Base-by-base conservation (phyloP, 1,284 basidiomycete genomes). In the Uromyces viciae-fabae region DNA sequence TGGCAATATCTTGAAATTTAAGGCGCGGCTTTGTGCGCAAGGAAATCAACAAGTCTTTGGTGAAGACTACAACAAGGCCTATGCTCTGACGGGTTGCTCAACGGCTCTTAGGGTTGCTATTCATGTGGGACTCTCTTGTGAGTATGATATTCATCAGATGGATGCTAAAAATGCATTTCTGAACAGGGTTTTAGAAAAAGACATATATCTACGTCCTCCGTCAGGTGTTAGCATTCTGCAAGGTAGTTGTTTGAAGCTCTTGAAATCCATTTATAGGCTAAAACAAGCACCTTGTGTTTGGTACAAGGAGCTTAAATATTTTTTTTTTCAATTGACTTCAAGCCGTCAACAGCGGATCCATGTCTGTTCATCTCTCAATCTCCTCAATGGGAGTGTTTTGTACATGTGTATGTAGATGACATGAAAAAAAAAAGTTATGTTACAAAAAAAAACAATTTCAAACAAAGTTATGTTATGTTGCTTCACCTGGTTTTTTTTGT, bases 81-180 rank as follows among this genome's bases (percentile, higher is more conserved):
- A 46, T 28, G 38, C 46, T 54, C 46, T 22, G 5, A 74, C 46
- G 1, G 46, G 72, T 7, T 3, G 46, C 19, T 52, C 33, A 9
- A 49, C 69, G 9, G 28, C 69, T 19, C 33, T 72, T 7, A 5
- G 40, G 14, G 8, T 46, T 1, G 22, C 49, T 7, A 5, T 72
- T 2, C 2, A 38, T 5, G n/a, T 72, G 7, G 66, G 38, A 3
- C 19, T 42, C 28, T 14, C 52, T 56, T 56, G 52, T 4, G 28
- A 28, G 28, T 56, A n/a, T 56, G 52, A 56, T 4, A 38, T 74
- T 28, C 72, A 74, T 46, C 40, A 56, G n/a, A 74, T 74, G 72
- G 72, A 74, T 58, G 72, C 52, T 11, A 74, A 56, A 17, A 40
- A 43, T 14, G 72, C 49, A 8, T n/a, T n/a, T 69, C 46, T n/a